These are phyloP conservation scores for Pezicula carpinea DNA, from an alignment of 2,329 filamentous ascomycete species.

Conservation along the genomic window DNA sequence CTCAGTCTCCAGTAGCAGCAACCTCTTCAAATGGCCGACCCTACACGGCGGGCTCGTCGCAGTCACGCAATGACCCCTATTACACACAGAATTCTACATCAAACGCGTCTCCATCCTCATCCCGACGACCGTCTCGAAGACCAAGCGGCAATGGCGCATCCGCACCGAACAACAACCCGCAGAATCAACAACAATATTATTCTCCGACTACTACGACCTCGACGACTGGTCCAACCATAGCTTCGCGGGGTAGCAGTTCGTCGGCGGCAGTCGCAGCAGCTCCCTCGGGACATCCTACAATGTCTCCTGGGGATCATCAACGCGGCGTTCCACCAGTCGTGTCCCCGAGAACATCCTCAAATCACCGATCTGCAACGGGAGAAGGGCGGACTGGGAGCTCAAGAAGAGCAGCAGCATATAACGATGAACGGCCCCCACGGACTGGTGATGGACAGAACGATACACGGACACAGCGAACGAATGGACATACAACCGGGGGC, in stretches of 20 bases:
- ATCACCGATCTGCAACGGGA: slow-evolving; percentile 38
- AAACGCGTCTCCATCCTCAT: slow-evolving; percentile 45
- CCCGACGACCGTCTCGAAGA: slow-evolving; percentile 46
- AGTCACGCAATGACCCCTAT: slow-evolving; percentile 47
- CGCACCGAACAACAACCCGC: slow-evolving; percentile 20
- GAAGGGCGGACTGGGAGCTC: slow-evolving; percentile 14
- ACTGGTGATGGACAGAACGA: slow-evolving; percentile 20
- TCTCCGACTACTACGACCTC: slow-evolving; percentile 18
- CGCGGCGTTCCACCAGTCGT: slow-evolving; percentile 65
- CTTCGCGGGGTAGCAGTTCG: slow-evolving; percentile 29
- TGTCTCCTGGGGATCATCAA: slow-evolving; percentile 42
- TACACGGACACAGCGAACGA: slow-evolving; percentile 30
- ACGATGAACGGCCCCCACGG: slow-evolving; percentile 20
- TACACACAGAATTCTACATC: slow-evolving; percentile 31
- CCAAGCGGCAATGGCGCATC: slow-evolving; percentile 44
- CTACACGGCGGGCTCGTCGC: slow-evolving; percentile 49
- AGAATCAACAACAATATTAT: slow-evolving; percentile 24
- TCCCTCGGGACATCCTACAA: slow-evolving; percentile 26
- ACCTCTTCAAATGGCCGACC: slow-evolving; percentile 42
- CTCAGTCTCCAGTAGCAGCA: slow-evolving; percentile 42
- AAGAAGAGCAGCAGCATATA: slow-evolving; percentile 17
- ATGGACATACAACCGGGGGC: slow-evolving; percentile 37
- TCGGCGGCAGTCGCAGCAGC: slow-evolving; percentile 38
- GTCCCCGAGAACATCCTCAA: slow-evolving; percentile 79
- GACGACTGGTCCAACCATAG: slow-evolving; percentile 12